Conservation (phyloP, 1,139 yeast species). For the Pichia sp. region DNA sequence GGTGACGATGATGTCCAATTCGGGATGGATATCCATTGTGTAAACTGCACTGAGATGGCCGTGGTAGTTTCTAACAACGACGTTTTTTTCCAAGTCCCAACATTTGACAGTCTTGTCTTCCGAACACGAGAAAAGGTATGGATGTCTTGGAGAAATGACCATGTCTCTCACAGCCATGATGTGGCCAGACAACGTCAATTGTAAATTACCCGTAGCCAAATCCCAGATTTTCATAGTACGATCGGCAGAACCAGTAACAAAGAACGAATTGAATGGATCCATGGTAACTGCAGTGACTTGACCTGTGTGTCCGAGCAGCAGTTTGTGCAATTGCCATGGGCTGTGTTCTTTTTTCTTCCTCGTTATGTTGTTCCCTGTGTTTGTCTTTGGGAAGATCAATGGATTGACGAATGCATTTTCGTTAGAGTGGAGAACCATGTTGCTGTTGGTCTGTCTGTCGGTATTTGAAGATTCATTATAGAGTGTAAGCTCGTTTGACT, state of each 20-base stretch:
- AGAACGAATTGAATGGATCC: conserved; percentile 90
- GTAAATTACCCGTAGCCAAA: conserved; percentile 66
- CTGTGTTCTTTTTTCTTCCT: conserved; percentile 40
- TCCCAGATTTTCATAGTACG: conserved; percentile 93
- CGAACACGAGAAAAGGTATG: conserved; percentile 88
- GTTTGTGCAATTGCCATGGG: conserved; percentile 71
- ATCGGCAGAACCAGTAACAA: conserved; percentile 89
- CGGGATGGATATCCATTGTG: conserved; percentile 82
- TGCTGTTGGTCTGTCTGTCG: not conserved
- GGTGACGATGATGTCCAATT: conserved; percentile 78
- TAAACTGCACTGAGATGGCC: conserved; percentile 95
- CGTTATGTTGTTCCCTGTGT: conserved; percentile 12
- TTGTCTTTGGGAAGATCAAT: conserved; percentile 25
- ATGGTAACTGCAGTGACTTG: conserved; percentile 83
- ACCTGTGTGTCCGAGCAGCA: conserved; percentile 88
- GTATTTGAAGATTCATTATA: conserved; percentile 4
- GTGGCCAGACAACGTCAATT: conserved; percentile 85
- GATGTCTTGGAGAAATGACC: conserved; percentile 69
- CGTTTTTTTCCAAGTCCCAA: conserved; percentile 93
- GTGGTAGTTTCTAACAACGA: conserved; percentile 81
- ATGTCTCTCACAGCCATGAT: conserved; percentile 84
- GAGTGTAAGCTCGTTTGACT: conserved; percentile 15
- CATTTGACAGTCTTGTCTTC: conserved; percentile 95
- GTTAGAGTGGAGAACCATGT: conserved; percentile 12
- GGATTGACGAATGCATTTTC: conserved; percentile 29